Conservation (phyloP, 148 eudicot genomes). For the Nyssa sinensis region DNA sequence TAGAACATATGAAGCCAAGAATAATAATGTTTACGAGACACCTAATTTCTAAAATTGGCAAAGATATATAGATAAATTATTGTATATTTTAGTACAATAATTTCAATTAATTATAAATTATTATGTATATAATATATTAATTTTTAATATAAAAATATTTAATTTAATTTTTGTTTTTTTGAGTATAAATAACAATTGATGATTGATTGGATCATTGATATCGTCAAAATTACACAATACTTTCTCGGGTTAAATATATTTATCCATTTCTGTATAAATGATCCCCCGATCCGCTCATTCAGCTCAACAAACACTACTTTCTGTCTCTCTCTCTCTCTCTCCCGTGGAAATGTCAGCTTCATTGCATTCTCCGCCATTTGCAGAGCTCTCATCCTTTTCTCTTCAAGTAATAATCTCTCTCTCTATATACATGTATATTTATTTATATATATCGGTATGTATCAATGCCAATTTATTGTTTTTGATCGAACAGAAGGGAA, state of each 20-base stretch:
- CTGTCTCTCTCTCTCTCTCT: slow-evolving; percentile 4
- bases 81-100: no score
- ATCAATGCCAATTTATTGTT: background rate
- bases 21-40: no score
- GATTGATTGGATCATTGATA: no score
- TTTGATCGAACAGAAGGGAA: slow-evolving; percentile 37
- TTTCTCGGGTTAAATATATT: background rate
- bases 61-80: no score
- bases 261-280: background rate
- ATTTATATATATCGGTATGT: background rate
- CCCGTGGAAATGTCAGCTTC: slow-evolving; percentile 31
- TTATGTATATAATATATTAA: no score
- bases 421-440: background rate
- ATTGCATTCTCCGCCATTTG: slow-evolving; percentile 30
- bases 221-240: background rate
- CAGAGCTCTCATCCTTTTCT: slow-evolving; percentile 31
- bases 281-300: background rate
- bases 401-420: slow-evolving; percentile 17
- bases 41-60: no score
- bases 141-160: no score
- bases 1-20: no score
- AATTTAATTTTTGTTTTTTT: no score
- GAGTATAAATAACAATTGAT: no score
- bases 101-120: no score
- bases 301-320: background rate